Evolutionary conservation across 2,329 filamentous ascomycete species (phyloP).

Genomic region (Colletotrichum abscissum): DNA sequence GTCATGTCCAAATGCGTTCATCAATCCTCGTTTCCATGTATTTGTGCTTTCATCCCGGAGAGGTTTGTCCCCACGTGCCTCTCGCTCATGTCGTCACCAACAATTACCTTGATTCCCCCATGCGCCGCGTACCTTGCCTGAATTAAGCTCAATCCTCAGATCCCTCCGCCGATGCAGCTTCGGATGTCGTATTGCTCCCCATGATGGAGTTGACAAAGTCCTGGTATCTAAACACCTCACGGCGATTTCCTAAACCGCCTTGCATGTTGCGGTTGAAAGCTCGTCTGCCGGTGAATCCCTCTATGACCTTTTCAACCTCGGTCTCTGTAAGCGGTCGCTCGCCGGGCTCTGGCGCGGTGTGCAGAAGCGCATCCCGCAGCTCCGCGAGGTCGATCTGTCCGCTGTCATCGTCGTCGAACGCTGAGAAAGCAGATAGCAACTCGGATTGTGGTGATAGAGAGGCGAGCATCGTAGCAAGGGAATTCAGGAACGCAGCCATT

Average conservation of each 20-base stretch:
- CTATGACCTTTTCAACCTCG: constrained; percentile 89
- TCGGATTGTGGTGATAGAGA: constrained; percentile 83
- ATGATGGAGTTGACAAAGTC: constrained; percentile 85
- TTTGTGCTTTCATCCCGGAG: constrained; percentile 14
- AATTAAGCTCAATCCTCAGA: constrained; percentile 33
- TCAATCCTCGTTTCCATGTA: constrained; percentile 23
- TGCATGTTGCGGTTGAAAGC: constrained; percentile 78
- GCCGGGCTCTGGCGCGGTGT: constrained; percentile 83
- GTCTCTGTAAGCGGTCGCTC: constrained; percentile 71
- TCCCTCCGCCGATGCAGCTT: constrained; percentile 42
- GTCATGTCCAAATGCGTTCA: constrained; percentile 23
- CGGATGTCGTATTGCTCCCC: constrained; percentile 60
- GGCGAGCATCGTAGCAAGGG: constrained; percentile 78
- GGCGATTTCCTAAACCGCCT: constrained; percentile 70
- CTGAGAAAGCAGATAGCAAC: constrained; percentile 88
- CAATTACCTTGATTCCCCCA: constrained; percentile 7
- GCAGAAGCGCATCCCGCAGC: constrained; percentile 83
- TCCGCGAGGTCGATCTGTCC: constrained; percentile 90
- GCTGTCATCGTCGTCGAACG: constrained; percentile 95
- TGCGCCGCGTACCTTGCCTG: constrained; percentile 1
- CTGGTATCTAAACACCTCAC: constrained; percentile 92
- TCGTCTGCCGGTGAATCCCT: constrained; percentile 84
- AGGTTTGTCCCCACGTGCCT: constrained; percentile 21
- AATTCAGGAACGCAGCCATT: constrained; percentile 87
- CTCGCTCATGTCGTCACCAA: constrained; percentile 25